phyloP scores from a whole-genome alignment of 2,329 filamentous ascomycete species.

The Colletotrichum sp. region DNA sequence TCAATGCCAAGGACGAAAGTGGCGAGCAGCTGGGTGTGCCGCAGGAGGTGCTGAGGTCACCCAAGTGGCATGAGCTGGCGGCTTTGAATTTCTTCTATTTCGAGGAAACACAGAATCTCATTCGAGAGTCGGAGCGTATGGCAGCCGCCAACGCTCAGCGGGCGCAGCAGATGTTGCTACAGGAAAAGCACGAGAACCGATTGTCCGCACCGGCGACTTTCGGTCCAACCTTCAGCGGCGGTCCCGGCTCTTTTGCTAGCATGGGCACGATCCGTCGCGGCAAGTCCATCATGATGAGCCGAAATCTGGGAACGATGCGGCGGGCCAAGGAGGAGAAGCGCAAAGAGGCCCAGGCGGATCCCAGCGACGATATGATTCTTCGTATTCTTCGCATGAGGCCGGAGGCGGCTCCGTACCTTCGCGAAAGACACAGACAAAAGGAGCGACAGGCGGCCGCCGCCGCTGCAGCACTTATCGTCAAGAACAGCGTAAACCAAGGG shows the following conservation, averaged over 20 bases:
- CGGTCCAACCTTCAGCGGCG: constrained; percentile 56
- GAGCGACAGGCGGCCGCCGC: constrained; percentile 89
- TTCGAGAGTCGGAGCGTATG: constrained; percentile 96
- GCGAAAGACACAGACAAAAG: constrained; percentile 90
- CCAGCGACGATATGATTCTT: constrained; percentile 97
- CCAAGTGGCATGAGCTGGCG: constrained; percentile 97
- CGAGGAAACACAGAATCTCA: constrained; percentile 86
- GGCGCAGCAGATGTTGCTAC: constrained; percentile 70
- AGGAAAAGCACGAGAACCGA: constrained; percentile 51
- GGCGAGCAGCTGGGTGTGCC: constrained; percentile 87
- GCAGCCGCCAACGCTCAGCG: constrained; percentile 83
- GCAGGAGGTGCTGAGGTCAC: constrained; percentile 89
- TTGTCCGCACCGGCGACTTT: constrained; percentile 66
- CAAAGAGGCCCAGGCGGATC: constrained; percentile 93
- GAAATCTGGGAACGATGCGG: constrained; percentile 95
- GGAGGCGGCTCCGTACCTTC: constrained; percentile 85
- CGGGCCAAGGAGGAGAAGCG: constrained; percentile 96
- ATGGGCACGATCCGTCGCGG: constrained; percentile 70
- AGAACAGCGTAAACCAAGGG: constrained; percentile 77
- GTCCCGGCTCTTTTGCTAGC: constrained; percentile 62
- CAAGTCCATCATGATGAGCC: constrained; percentile 89
- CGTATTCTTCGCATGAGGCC: constrained; percentile 94
- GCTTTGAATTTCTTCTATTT: constrained; percentile 99
- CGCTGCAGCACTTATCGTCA: constrained; percentile 92
- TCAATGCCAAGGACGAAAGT: constrained; percentile 89